Conservation (phyloP, 805 yeast genomes). For the Candida bentonensis region DNA sequence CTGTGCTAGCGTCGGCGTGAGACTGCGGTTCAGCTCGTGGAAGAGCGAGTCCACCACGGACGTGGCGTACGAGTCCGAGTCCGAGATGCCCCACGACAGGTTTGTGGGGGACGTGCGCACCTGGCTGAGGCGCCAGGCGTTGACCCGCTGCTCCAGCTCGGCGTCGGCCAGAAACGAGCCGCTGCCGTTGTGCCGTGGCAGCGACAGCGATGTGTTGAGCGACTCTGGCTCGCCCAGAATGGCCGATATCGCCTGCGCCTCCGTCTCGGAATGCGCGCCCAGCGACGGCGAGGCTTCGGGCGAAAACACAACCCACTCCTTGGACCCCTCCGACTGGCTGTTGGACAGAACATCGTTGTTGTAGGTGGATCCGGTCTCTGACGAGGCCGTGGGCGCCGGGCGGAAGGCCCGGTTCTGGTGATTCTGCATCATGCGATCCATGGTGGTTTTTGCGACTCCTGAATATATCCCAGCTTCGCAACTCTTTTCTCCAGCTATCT, state of each 20-base stretch:
- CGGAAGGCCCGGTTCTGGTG: neutral
- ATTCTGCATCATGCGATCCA: neutral
- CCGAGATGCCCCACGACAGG: constrained; percentile 1
- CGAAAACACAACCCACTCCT: constrained; percentile 1
- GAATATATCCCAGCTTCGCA: too few species aligned
- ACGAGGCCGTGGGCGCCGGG: neutral
- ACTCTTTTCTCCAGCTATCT: neutral
- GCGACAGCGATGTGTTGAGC: neutral
- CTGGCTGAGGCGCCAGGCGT: constrained; percentile 28
- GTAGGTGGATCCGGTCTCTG: neutral
- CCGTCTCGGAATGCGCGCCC: neutral
- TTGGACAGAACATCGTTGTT: neutral
- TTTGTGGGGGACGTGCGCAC: constrained; percentile 7
- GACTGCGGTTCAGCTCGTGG: constrained; percentile 14
- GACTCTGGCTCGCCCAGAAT: neutral
- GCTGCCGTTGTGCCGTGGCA: constrained; percentile 1
- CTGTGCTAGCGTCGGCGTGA: constrained; percentile 1
- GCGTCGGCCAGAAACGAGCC: constrained; percentile 8
- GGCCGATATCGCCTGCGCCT: neutral
- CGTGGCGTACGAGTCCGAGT: neutral
- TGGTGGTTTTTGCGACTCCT: neutral
- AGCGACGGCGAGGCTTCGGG: neutral
- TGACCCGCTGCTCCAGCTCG: constrained; percentile 23
- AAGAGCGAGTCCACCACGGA: constrained; percentile 11
- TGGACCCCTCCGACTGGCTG: constrained; percentile 1